Evolutionary conservation across 495 filamentous ascomycete genomes (phyloP), one percentile per base, ranked within the genome.

Genomic region (Penicillium alfredii): DNA sequence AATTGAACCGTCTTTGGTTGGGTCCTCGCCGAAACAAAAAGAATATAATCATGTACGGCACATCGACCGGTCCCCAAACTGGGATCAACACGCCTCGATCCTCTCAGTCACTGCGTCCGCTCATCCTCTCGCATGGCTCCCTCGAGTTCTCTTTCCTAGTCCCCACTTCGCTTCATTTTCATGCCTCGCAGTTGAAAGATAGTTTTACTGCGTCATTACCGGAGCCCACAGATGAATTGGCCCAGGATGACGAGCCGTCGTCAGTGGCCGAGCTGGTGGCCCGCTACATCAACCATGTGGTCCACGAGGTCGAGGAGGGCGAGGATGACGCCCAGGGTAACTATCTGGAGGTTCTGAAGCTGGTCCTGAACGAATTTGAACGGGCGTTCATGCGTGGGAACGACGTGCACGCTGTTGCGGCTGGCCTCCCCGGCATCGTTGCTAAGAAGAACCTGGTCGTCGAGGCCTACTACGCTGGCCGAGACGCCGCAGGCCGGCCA

Each of bases 231-330:
- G 92, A 98, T 60, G 92, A 98, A 67, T 77, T 97, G 46, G 92
- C 93, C 25, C 84, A 89, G 55, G 92, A 98, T 63, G 92, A 98
- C 48, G 92, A 98, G 69, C 92, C 92, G 4, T 97, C 92, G 0
- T 98, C 92, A 6, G 76, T 85, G 9, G 61, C 84, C 10, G 92
- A 98, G 64, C 76, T 98, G 18, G 86, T 97, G 4, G 86, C 87
- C 26, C 77, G 92, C 39, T 98, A 90, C 54, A 81, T 98, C 51
- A 88, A 86, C 36, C 85, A 86, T 64, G 76, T 94, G 24, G 87
- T 88, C 37, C 61, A 73, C 35, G 85, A 95, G 61, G 82, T 95
- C 2, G 81, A 90, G 12, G 83, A 88, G 41, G 90, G 87, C 9
- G 92, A 96, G 59, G 89, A 95, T 51, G 86, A 88, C 60, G 71